Conservation (phyloP, 169 alveolate species). For the Plasmodium gonderi region DNA sequence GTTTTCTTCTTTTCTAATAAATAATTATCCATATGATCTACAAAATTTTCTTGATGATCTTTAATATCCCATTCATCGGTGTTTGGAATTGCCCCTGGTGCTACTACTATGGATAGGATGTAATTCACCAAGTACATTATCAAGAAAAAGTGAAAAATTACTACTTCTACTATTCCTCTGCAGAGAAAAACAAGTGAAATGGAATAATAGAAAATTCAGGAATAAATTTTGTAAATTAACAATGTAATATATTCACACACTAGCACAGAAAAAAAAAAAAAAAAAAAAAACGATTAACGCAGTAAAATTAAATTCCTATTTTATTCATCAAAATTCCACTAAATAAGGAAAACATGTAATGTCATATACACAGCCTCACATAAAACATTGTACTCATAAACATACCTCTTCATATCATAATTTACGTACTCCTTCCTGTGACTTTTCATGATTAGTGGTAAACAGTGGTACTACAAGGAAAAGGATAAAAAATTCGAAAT, state of each 20-base stretch:
- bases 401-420: slow-evolving; percentile 40
- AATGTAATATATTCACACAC: not conserved
- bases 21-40: slow-evolving; percentile 32
- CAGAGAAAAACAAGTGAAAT: slow-evolving; percentile 9
- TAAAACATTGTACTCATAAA: not conserved
- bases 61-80: slow-evolving; percentile 87
- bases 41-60: slow-evolving; percentile 22
- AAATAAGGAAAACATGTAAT: not conserved
- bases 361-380: not conserved
- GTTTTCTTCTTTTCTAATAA: slow-evolving; percentile 81
- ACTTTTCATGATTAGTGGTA: slow-evolving; percentile 17
- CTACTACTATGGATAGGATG: slow-evolving; percentile 83
- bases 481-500: not conserved
- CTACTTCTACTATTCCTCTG: slow-evolving; percentile 54
- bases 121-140: slow-evolving; percentile 83
- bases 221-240: too few species aligned
- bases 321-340: too few species aligned
- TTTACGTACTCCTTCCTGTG: slow-evolving; percentile 49
- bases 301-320: too few species aligned
- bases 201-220: too few species aligned
- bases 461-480: slow-evolving; percentile 58
- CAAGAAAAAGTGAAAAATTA: slow-evolving; percentile 72
- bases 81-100: slow-evolving; percentile 90
- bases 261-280: too few species aligned
- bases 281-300: too few species aligned